These are phyloP conservation scores for Pichia insulana DNA, from an alignment of 805 yeast genomes.

Conservation along the genomic window DNA sequence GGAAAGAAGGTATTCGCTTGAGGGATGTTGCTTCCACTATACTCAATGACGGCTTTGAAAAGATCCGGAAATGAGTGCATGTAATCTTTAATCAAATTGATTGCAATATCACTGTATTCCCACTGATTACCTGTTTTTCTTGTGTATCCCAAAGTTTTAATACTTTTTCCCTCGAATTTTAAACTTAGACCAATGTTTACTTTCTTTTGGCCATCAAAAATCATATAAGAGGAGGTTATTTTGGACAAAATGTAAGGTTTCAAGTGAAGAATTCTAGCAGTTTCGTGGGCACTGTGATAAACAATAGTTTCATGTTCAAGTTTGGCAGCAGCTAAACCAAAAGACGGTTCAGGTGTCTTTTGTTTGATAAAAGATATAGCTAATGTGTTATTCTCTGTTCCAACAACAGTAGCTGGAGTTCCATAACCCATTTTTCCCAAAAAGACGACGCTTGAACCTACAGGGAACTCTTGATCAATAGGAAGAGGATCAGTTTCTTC, in stretches of 20 bases:
- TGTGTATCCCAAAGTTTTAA: conserved; percentile 84
- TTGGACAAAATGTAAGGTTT: conserved; percentile 63
- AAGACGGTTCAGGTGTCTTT: conserved; percentile 46
- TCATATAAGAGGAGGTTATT: conserved; percentile 64
- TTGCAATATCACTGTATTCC: conserved; percentile 76
- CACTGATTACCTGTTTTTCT: conserved; percentile 57
- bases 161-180: conserved; percentile 70
- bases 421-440: conserved; percentile 88
- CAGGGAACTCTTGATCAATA: conserved; percentile 74
- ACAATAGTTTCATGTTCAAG: conserved; percentile 46
- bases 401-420: conserved; percentile 58
- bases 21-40: conserved; percentile 29
- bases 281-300: conserved; percentile 60
- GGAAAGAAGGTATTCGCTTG: conserved; percentile 29
- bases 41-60: conserved; percentile 30
- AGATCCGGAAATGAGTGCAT: conserved; percentile 51
- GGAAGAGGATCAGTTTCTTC: conserved; percentile 67
- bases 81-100: conserved; percentile 57
- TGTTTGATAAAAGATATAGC: conserved; percentile 46
- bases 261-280: conserved; percentile 47
- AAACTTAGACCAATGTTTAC: conserved; percentile 74
- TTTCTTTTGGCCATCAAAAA: conserved; percentile 45
- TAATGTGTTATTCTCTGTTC: conserved; percentile 37
- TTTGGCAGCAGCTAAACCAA: conserved; percentile 53
- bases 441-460: conserved; percentile 61